These are phyloP conservation scores for Beta macrorhiza DNA, from an alignment of 179 eudicot genomes.

Conservation along the genomic window DNA sequence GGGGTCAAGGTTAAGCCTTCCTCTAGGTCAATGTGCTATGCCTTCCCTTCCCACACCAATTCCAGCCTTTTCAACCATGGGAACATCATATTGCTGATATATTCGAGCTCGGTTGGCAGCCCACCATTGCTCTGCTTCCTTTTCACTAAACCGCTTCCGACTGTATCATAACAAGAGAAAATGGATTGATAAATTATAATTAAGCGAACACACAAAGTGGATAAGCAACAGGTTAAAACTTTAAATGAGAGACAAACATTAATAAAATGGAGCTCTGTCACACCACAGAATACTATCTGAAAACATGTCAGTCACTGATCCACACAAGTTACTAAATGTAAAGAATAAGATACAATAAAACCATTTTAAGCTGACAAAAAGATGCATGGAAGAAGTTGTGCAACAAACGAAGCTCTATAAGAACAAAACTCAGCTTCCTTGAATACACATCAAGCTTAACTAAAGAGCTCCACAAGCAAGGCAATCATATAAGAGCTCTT, in stretches of 20 bases:
- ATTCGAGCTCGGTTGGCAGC: conserved; percentile 53
- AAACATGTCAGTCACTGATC: not conserved
- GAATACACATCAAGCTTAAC: not conserved
- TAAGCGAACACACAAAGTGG: not conserved
- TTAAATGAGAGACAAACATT: not conserved
- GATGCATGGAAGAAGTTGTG: not conserved
- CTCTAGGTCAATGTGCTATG: conserved; percentile 35
- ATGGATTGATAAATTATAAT: conserved; percentile 11
- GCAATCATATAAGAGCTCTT: not conserved
- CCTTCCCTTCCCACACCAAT: conserved; percentile 36
- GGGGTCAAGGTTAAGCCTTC: conserved; percentile 27
- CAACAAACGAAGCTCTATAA: not conserved
- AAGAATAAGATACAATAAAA: not conserved
- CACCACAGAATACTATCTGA: too few species aligned
- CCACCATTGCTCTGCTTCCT: conserved; percentile 84
- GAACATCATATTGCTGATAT: conserved; percentile 48
- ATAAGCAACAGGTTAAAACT: not conserved
- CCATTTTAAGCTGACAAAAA: not conserved
- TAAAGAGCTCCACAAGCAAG: not conserved
- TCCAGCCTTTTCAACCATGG: conserved; percentile 37
- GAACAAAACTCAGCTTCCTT: not conserved
- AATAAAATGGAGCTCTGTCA: not conserved
- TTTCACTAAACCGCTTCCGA: conserved; percentile 61
- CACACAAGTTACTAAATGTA: not conserved
- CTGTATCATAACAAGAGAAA: conserved; percentile 38